Percentiles rank a stretch among this genome's conserved stretches.
phyloP scores from a whole-genome alignment of 768 basidiomycete species.

The Pulveroboletus frians region DNA sequence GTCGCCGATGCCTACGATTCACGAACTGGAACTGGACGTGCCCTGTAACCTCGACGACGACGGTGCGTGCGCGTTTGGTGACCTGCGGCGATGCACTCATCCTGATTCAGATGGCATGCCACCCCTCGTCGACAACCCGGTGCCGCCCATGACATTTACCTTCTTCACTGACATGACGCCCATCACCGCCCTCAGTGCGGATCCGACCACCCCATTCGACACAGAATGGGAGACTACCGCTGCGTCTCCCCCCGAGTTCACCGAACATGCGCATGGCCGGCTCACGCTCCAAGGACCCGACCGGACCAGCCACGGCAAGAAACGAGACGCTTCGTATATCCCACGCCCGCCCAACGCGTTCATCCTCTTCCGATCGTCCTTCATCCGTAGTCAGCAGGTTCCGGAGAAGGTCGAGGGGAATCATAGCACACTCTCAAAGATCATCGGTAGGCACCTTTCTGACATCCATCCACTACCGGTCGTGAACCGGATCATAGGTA shows the following conservation, averaged over 20 bases:
- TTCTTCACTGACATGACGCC: slow-evolving; percentile 59
- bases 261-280: slow-evolving; percentile 17
- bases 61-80: no score
- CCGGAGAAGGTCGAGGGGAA: slow-evolving; percentile 77
- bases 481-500: slow-evolving; percentile 38
- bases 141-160: slow-evolving; percentile 52
- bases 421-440: slow-evolving; percentile 75
- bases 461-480: background rate
- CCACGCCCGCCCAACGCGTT: slow-evolving; percentile 83
- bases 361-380: slow-evolving; percentile 77
- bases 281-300: slow-evolving; percentile 28
- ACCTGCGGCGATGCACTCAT: no score
- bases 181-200: slow-evolving; percentile 40
- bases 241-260: slow-evolving; percentile 17
- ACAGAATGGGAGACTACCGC: slow-evolving; percentile 26
- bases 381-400: slow-evolving; percentile 69
- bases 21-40: slow-evolving; percentile 26
- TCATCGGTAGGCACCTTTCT: slow-evolving; percentile 49
- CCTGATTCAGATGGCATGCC: slow-evolving; percentile 40
- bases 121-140: slow-evolving; percentile 49
- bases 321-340: slow-evolving; percentile 68
- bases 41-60: slow-evolving; percentile 33
- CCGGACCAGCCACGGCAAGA: slow-evolving; percentile 51
- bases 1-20: slow-evolving; percentile 24
- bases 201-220: slow-evolving; percentile 33